Conservation (phyloP, 148 eudicot species). For the Euryodendron excelsum region DNA sequence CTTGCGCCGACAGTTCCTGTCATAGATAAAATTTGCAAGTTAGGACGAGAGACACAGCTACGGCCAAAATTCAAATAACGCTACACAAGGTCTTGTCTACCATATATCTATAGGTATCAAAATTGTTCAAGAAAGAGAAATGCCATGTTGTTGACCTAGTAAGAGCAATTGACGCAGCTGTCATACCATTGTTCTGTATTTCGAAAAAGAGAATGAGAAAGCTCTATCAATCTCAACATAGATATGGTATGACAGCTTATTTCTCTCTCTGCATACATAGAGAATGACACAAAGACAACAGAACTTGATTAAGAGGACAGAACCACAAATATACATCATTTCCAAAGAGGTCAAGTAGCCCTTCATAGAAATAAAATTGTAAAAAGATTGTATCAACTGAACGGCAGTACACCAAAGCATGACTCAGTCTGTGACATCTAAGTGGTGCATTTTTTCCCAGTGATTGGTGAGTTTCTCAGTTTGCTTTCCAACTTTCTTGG, state of each 20-base stretch:
- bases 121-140: not conserved
- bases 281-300: not conserved
- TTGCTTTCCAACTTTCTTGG: not conserved
- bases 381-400: no score
- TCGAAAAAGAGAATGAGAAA: no score
- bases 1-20: conserved; percentile 68
- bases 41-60: not conserved
- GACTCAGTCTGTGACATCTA: not conserved
- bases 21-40: not conserved
- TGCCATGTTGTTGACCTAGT: no score
- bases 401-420: not conserved
- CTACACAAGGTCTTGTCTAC: not conserved
- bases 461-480: not conserved
- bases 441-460: not conserved
- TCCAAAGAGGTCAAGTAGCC: no score
- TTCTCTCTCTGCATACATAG: not conserved
- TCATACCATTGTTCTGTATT: no score
- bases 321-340: not conserved
- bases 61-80: not conserved
- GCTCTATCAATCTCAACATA: no score
- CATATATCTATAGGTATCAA: not conserved
- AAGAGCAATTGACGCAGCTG: not conserved
- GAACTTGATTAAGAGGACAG: no score
- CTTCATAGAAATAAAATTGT: no score
- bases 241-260: not conserved